Conservation (phyloP, 306 rosid species). For the Dryas alaskensis region DNA sequence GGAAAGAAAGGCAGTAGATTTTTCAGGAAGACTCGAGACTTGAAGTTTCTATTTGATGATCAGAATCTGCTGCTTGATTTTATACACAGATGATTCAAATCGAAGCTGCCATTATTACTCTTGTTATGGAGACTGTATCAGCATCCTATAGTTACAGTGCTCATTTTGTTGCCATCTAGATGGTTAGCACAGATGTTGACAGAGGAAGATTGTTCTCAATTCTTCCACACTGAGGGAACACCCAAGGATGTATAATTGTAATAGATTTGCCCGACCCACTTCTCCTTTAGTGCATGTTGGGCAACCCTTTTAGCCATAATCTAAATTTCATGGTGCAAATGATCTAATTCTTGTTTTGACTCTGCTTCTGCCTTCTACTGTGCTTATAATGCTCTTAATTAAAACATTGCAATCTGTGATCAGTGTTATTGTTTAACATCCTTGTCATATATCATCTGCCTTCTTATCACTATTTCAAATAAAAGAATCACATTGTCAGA, state of each 20-base stretch:
- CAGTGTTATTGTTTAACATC: too few relatives aligned
- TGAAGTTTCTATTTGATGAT: slow-evolving; percentile 29
- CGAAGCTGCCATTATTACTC: slow-evolving; percentile 18
- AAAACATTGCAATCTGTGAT: too few relatives aligned
- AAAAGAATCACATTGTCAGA: too few relatives aligned
- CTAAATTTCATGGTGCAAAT: background rate
- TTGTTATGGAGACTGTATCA: slow-evolving; percentile 29
- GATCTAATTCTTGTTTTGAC: background rate
- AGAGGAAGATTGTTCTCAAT: slow-evolving; percentile 31
- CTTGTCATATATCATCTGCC: too few relatives aligned
- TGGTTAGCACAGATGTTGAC: slow-evolving; percentile 34
- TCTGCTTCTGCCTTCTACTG: background rate
- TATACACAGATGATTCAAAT: slow-evolving; percentile 30
- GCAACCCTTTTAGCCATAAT: background rate
- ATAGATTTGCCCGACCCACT: slow-evolving; percentile 8
- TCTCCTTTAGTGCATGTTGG: background rate
- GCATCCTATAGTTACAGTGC: slow-evolving; percentile 27
- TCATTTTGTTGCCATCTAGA: slow-evolving; percentile 29
- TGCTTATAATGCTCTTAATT: background rate
- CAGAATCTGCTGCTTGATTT: slow-evolving; percentile 33
- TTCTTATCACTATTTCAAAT: too few relatives aligned
- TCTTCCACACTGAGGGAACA: slow-evolving; percentile 23
- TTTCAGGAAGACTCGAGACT: slow-evolving; percentile 54
- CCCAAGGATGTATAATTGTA: slow-evolving; percentile 36
- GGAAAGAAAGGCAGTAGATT: slow-evolving; percentile 82